Evolutionary conservation across 176 grass and related monocot genomes (phyloP), one percentile per base, ranked within the genome.

Genomic region (Bothriochloa decipiens): DNA sequence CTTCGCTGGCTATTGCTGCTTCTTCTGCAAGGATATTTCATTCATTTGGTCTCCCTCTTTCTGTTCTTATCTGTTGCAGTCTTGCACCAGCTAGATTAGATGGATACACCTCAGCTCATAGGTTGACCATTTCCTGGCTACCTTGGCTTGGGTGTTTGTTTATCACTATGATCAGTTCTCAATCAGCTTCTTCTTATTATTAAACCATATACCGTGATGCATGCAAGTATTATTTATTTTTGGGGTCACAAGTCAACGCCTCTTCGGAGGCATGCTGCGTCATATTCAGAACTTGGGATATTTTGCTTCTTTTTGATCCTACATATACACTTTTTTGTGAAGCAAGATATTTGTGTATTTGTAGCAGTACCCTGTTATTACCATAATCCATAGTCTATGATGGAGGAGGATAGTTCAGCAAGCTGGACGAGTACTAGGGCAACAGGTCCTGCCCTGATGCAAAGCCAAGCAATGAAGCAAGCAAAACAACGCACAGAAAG

Each of bases 371-470:
- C 7, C 6, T 15, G 8, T 15, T 25, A 17, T n/a, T n/a, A n/a
- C n/a, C n/a, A n/a, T n/a, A n/a, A n/a, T n/a, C 1, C 11, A 8
- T 6, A 45, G 10, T 49, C 12, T 39, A 16, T 20, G 41, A 12
- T 65, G 43, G 0, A 15, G 45, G 20, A 61, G 80, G 68, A 88
- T 85, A 81, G 76, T 85, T 82, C 17, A 14, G 14, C 29, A 11
- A 58, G 14, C 32, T 41, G 27, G 53, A 26, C 40, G n/a, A 67
- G 55, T 87, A 15, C 71, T 41, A 9, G 8, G 2, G 15, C 15
- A 13, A 3, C 17, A 50, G 47, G 61, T 25, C 61, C 69, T 81
- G 61, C 11, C 61, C 61, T 81, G 61, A 39, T 84, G 70, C 65
- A 66, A 66, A 74, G 74, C 75, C 57, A 61, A 61, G 8, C 57